Conservation (phyloP, 2,329 filamentous ascomycete species). For the Escovopsis sp. region DNA sequence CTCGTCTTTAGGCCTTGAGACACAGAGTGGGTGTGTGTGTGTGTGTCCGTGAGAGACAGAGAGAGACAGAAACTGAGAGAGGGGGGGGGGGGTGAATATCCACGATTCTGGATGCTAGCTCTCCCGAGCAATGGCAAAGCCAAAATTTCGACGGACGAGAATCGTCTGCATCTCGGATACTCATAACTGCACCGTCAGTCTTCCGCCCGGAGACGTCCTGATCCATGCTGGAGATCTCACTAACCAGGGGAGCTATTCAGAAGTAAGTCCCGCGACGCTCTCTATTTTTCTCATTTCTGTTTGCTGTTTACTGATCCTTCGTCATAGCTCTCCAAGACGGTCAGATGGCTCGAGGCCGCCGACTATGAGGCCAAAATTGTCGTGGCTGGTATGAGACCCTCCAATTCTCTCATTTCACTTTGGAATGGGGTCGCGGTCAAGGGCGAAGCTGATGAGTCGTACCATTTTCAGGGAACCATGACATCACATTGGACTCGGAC, state of each 20-base stretch:
- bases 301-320: background rate
- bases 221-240: conserved; percentile 67
- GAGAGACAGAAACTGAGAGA: background rate
- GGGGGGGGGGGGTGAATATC: background rate
- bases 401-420: too few species aligned
- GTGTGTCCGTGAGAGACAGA: background rate
- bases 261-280: conserved; percentile 20
- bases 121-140: conserved; percentile 4
- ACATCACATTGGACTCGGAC: conserved; percentile 51
- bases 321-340: conserved; percentile 37
- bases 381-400: conserved; percentile 39
- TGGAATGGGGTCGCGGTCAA: background rate
- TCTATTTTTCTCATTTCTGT: background rate
- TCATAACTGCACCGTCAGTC: conserved; percentile 49
- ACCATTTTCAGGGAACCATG: conserved; percentile 49
- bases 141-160: conserved; percentile 33
- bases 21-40: too few species aligned
- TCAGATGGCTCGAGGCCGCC: conserved; percentile 52
- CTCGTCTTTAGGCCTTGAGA: too few species aligned
- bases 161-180: conserved; percentile 68
- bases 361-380: conserved; percentile 58
- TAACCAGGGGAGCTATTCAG: conserved; percentile 50
- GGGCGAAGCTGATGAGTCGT: background rate
- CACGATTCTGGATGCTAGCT: background rate
- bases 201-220: conserved; percentile 58